A percentile compares a stretch with the other conserved stretches of the same genome.
Conservation (phyloP, 805 yeast genomes). For the Candida khao-thaluensis region DNA sequence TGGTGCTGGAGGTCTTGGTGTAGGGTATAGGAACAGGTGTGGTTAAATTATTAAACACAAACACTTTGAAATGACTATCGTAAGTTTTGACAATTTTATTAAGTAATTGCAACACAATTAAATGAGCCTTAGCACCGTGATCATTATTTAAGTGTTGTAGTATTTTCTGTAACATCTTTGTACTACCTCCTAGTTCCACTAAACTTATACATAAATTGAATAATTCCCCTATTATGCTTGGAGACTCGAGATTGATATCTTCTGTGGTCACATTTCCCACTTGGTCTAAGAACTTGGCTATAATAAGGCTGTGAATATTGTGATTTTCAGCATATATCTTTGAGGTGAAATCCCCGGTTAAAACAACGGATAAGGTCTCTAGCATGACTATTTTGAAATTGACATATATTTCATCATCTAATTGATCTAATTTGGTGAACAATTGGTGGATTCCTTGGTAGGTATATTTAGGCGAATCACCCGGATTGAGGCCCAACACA, state of each 20-base stretch:
- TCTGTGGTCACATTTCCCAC: not conserved
- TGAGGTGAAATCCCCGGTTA: constrained; percentile 24
- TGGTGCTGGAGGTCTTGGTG: constrained; percentile 5
- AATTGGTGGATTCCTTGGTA: constrained; percentile 8
- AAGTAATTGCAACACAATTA: constrained; percentile 23
- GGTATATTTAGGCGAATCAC: constrained; percentile 4
- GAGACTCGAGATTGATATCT: constrained; percentile 10
- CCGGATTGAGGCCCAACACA: constrained; percentile 15
- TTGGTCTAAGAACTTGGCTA: constrained; percentile 19
- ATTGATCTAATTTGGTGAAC: constrained; percentile 15
- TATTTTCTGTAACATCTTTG: constrained; percentile 21
- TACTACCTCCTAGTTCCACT: constrained; percentile 36
- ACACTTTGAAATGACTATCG: constrained; percentile 29
- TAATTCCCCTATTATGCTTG: constrained; percentile 19
- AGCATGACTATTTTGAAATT: constrained; percentile 31
- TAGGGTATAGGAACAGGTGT: constrained; percentile 24
- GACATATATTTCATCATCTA: constrained; percentile 25
- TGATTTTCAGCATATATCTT: constrained; percentile 22
- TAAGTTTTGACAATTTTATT: constrained; percentile 21
- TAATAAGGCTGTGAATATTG: constrained; percentile 20
- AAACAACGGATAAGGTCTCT: constrained; percentile 24
- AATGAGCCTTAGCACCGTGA: constrained; percentile 5
- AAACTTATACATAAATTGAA: constrained; percentile 25
- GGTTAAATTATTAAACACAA: constrained; percentile 23
- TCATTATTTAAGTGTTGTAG: constrained; percentile 1